Evolutionary conservation across 2,329 filamentous ascomycete genomes (phyloP), one percentile per base, ranked within the genome.

Genomic region (Nemania sp.): DNA sequence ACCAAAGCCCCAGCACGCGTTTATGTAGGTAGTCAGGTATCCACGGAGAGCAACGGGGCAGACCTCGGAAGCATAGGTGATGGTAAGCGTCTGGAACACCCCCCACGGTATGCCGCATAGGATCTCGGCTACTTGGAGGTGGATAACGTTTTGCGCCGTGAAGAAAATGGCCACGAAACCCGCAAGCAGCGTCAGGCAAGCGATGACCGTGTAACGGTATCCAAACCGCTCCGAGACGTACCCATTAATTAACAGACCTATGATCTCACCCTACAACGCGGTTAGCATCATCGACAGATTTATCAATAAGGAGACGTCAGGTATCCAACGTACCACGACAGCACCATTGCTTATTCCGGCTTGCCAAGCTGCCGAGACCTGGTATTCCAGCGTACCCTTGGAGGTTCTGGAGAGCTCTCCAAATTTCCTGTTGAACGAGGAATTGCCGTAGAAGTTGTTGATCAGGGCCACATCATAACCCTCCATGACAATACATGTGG

Each of bases 401-500:
- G 73, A 64, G 42, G 60, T 63, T 13, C 66, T 63, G 18, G 78
- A 72, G 57, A 75, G 76, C 47, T 79, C 77, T 58, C 84, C 84
- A 67, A 85, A 87, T 71, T 86, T 86, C 65, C 73, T 72, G 67
- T 83, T 84, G 74, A 87, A 87, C 67, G 83, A 80, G 4, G 80
- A 78, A 57, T 85, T 83, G 40, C 82, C 83, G 64, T 83, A 93
- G 72, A 95, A 92, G 76, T 93, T 93, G 79, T 89, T 91, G 69
- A 95, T 86, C 54, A 96, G 79, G 69, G 86, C 88, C 60, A 95
- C 81, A 72, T 96, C 91, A 78, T 93, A 96, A 35, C 91, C 92
- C 75, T 96, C 92, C 92, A 97, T 97, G 69, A 86, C 87, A 71
- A 96, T 95, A 73, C 90, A 93, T 0, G 91, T 94, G n/a, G 90